Percentiles rank a stretch among this genome's conserved stretches.
phyloP scores from a whole-genome alignment of 768 basidiomycete genomes.

The Mycena indigotica region DNA sequence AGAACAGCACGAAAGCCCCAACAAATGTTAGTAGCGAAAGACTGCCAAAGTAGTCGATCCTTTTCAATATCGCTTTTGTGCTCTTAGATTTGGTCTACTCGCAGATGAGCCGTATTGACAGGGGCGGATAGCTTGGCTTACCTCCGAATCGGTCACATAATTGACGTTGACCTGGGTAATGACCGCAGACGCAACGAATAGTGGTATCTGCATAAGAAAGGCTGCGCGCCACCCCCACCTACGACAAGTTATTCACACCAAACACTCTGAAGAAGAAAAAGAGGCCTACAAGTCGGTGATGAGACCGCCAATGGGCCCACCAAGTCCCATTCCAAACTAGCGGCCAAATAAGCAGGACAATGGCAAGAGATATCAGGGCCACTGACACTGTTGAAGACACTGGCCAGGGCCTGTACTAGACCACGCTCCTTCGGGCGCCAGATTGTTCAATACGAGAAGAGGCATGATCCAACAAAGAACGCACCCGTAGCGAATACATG shows the following conservation, averaged over 20 bases:
- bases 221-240: not conserved
- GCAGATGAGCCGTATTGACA: slow-evolving; percentile 53
- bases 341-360: not conserved
- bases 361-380: not conserved
- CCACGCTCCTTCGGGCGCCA: slow-evolving; percentile 55
- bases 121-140: not conserved
- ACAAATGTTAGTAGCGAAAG: slow-evolving; percentile 52
- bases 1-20: not conserved
- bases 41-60: slow-evolving; percentile 80
- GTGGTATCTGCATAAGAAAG: not conserved
- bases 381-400: slow-evolving; percentile 72
- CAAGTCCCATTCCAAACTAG: slow-evolving; percentile 77
- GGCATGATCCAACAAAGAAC: not conserved
- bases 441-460: not conserved
- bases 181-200: not conserved
- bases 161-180: slow-evolving; percentile 36
- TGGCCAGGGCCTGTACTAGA: slow-evolving; percentile 70
- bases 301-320: slow-evolving; percentile 76
- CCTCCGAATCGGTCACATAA: slow-evolving; percentile 20
- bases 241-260: slow-evolving; percentile 42
- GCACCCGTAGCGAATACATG: slow-evolving; percentile 69
- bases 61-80: slow-evolving; percentile 65
- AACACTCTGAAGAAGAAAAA: slow-evolving; percentile 57
- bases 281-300: slow-evolving; percentile 70
- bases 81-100: slow-evolving; percentile 70